phyloP scores from a whole-genome alignment of 176 grass and related monocot species.

The Raddia distichophylla region DNA sequence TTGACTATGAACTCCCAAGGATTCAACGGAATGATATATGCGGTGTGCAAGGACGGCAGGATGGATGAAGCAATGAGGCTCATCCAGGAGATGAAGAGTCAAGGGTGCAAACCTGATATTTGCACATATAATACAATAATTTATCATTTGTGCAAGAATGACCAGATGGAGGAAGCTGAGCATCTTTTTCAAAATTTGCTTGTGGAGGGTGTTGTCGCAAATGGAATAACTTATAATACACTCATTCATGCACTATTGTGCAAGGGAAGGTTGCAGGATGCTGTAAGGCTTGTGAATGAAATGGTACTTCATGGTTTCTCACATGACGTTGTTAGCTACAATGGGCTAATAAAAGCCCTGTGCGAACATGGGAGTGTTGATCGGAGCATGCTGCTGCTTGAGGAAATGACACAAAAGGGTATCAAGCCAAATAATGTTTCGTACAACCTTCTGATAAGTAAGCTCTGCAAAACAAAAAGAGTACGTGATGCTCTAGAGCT shows the following conservation, averaged over 20 bases:
- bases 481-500: constrained; percentile 77
- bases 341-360: constrained; percentile 83
- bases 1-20: constrained; percentile 62
- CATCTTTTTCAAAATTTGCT: constrained; percentile 68
- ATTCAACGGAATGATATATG: constrained; percentile 91
- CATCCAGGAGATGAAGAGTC: constrained; percentile 74
- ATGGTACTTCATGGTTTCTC: constrained; percentile 76
- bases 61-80: constrained; percentile 60
- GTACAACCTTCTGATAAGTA: constrained; percentile 82
- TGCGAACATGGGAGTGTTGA: constrained; percentile 77
- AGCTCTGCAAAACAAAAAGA: constrained; percentile 73
- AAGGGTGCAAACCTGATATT: constrained; percentile 79
- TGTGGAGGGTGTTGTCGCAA: constrained; percentile 67
- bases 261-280: constrained; percentile 63
- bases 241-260: constrained; percentile 68
- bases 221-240: constrained; percentile 86
- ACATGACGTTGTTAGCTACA: constrained; percentile 83
- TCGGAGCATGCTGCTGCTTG: constrained; percentile 54
- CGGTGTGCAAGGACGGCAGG: constrained; percentile 66
- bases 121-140: constrained; percentile 87
- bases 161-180: constrained; percentile 67
- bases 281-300: constrained; percentile 67
- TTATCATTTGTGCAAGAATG: constrained; percentile 64
- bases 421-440: constrained; percentile 85
- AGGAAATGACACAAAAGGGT: constrained; percentile 78